Conservation (phyloP, 192 early-diverging fungal genomes). For the Tieghemiomyces parasiticus region DNA sequence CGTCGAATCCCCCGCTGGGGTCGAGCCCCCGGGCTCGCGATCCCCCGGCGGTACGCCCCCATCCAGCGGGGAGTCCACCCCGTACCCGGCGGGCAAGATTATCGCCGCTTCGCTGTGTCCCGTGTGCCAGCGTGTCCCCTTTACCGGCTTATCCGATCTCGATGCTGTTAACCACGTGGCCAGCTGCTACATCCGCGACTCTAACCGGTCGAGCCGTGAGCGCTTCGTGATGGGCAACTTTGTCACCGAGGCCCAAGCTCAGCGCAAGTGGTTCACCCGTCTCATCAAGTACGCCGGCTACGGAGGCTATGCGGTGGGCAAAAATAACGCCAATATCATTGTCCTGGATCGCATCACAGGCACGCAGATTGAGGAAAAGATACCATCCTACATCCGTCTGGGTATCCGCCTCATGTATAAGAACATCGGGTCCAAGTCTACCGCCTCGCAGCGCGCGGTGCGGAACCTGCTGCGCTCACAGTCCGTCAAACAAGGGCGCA, state of each 20-base stretch:
- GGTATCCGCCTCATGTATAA: slow-evolving; percentile 67
- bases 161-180: slow-evolving; percentile 67
- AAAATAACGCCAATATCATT: slow-evolving; percentile 61
- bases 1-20: too few species aligned
- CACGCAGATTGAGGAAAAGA: slow-evolving; percentile 56
- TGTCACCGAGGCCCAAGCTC: slow-evolving; percentile 56
- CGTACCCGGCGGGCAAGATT: background rate
- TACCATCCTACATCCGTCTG: slow-evolving; percentile 57
- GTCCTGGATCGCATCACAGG: slow-evolving; percentile 55
- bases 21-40: too few species aligned
- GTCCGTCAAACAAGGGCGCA: slow-evolving; percentile 48
- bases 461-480: slow-evolving; percentile 29
- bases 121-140: slow-evolving; percentile 44
- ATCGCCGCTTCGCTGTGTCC: slow-evolving; percentile 34
- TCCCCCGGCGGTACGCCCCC: background rate
- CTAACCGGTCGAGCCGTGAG: slow-evolving; percentile 37
- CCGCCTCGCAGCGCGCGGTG: slow-evolving; percentile 12
- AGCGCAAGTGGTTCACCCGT: slow-evolving; percentile 51
- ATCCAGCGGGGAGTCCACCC: background rate
- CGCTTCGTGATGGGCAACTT: slow-evolving; percentile 59
- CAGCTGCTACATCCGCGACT: slow-evolving; percentile 50
- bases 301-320: slow-evolving; percentile 38
- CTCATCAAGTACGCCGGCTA: slow-evolving; percentile 47
- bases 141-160: slow-evolving; percentile 33
- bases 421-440: slow-evolving; percentile 25